Evolutionary conservation across 2,329 filamentous ascomycete genomes (phyloP).

Genomic region (Periconia sp.): DNA sequence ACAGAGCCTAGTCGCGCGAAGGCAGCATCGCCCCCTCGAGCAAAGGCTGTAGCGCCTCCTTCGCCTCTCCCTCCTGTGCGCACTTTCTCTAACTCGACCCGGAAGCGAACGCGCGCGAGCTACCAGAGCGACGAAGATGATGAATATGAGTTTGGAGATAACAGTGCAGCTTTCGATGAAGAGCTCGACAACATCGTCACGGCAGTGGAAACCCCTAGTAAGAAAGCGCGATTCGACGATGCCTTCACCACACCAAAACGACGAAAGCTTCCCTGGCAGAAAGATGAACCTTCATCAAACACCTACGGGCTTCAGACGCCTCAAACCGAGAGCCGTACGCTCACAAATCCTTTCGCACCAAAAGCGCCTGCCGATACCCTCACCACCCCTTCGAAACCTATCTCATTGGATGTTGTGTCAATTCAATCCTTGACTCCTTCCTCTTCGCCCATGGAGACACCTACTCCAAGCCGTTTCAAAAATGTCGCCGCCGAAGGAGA

Average conservation of each 20-base stretch:
- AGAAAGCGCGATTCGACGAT: slow-evolving; percentile 39
- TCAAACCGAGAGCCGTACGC: slow-evolving; percentile 18
- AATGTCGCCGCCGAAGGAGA: slow-evolving; percentile 18
- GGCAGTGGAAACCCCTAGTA: slow-evolving; percentile 44
- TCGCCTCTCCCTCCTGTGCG: slow-evolving; percentile 17
- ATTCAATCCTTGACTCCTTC: slow-evolving; percentile 16
- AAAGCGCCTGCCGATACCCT: slow-evolving; percentile 3
- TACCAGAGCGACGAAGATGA: slow-evolving; percentile 29
- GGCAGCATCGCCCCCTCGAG: slow-evolving; percentile 18
- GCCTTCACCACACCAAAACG: slow-evolving; percentile 41
- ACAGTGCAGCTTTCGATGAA: slow-evolving; percentile 32
- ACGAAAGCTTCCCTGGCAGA: slow-evolving; percentile 45
- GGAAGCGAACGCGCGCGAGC: slow-evolving; percentile 33
- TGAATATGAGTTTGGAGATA: slow-evolving; percentile 37
- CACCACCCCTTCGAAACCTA: slow-evolving; percentile 19
- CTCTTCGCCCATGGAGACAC: slow-evolving; percentile 32
- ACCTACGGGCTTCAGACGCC: slow-evolving; percentile 29
- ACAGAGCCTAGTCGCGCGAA: slow-evolving; percentile 41
- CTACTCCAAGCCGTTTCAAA: slow-evolving; percentile 36
- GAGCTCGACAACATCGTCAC: slow-evolving; percentile 31
- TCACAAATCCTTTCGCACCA: slow-evolving; percentile 17
- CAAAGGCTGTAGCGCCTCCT: slow-evolving; percentile 18
- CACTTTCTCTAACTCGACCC: slow-evolving; percentile 9
- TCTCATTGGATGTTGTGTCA: slow-evolving; percentile 4
- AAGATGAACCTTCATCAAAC: slow-evolving; percentile 15